phyloP scores from a whole-genome alignment of 2,329 filamentous ascomycete species.

The Fusarium begoniae region DNA sequence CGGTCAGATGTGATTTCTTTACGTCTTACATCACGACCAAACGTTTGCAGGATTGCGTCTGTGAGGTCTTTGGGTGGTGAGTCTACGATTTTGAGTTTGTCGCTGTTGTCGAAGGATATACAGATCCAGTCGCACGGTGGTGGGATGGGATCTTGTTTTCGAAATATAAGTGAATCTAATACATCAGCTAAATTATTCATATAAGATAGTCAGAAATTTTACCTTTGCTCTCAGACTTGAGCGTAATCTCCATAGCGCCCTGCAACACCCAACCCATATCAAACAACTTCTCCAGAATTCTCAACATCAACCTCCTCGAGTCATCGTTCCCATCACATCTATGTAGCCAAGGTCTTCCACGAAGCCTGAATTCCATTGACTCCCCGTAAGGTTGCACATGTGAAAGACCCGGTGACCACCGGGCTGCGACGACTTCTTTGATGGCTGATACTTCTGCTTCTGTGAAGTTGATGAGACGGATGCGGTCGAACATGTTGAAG shows the following conservation, averaged over 20 bases:
- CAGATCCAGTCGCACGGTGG: conserved; percentile 19
- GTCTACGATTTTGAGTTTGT: conserved; percentile 24
- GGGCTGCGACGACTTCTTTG: not conserved
- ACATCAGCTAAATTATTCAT: not conserved
- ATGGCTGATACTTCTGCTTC: not conserved
- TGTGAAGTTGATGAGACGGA: conserved; percentile 18
- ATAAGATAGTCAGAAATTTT: not conserved
- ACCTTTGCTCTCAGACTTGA: conserved; percentile 19
- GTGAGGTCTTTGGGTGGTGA: conserved; percentile 9
- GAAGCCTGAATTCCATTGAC: conserved; percentile 5
- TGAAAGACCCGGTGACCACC: not conserved
- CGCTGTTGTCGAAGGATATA: conserved; percentile 16
- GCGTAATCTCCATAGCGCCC: conserved; percentile 5
- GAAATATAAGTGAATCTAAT: conserved; percentile 15
- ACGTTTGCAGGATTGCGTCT: not conserved
- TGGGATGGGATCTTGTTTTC: conserved; percentile 18
- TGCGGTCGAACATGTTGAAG: not conserved
- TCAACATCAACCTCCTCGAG: conserved; percentile 1
- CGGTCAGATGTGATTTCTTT: not conserved
- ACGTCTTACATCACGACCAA: not conserved
- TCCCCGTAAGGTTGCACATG: not conserved
- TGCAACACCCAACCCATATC: conserved; percentile 25
- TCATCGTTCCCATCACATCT: conserved; percentile 11
- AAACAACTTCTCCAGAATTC: conserved; percentile 15
- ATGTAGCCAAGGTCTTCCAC: conserved; percentile 5